Percentiles rank a stretch among this genome's conserved stretches.
These are phyloP conservation scores for Zychaea mexicana DNA, from an alignment of 371 early-diverging fungal genomes.

Conservation along the genomic window DNA sequence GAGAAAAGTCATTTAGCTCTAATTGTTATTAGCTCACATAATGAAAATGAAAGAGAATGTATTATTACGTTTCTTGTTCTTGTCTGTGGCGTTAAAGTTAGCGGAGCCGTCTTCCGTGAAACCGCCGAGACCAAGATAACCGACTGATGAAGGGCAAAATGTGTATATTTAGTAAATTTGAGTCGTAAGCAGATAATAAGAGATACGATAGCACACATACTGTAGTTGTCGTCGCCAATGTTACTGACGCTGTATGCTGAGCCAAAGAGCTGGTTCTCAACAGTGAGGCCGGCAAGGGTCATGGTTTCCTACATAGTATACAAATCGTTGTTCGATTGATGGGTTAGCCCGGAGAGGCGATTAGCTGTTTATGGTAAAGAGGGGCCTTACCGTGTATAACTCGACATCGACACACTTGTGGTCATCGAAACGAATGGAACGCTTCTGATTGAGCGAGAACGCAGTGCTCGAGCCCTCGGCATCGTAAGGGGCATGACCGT, in stretches of 20 bases:
- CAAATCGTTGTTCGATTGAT: not conserved
- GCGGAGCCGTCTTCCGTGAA: constrained; percentile 39
- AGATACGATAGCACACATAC: constrained; percentile 28
- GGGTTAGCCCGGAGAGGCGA: not conserved
- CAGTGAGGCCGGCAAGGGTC: constrained; percentile 38
- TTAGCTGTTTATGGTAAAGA: not conserved
- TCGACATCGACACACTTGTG: constrained; percentile 43
- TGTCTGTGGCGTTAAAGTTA: constrained; percentile 26
- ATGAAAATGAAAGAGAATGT: not conserved
- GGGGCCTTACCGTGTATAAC: constrained; percentile 37
- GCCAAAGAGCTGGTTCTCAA: constrained; percentile 41
- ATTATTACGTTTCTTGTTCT: constrained; percentile 20
- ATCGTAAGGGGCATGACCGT: constrained; percentile 29
- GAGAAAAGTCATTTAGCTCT: too few species aligned
- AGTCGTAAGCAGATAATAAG: too few species aligned
- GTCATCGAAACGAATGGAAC: constrained; percentile 40
- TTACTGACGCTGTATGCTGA: constrained; percentile 44
- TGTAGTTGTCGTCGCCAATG: constrained; percentile 38
- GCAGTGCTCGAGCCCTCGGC: constrained; percentile 36
- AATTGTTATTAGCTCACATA: too few species aligned
- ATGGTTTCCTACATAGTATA: constrained; percentile 37
- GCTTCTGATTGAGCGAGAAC: constrained; percentile 36
- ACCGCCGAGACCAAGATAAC: constrained; percentile 44
- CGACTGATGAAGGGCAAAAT: constrained; percentile 25
- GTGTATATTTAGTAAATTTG: too few species aligned